Base-by-base conservation (phyloP, 2,329 filamentous ascomycete species). In the Cladosporium sp. region DNA sequence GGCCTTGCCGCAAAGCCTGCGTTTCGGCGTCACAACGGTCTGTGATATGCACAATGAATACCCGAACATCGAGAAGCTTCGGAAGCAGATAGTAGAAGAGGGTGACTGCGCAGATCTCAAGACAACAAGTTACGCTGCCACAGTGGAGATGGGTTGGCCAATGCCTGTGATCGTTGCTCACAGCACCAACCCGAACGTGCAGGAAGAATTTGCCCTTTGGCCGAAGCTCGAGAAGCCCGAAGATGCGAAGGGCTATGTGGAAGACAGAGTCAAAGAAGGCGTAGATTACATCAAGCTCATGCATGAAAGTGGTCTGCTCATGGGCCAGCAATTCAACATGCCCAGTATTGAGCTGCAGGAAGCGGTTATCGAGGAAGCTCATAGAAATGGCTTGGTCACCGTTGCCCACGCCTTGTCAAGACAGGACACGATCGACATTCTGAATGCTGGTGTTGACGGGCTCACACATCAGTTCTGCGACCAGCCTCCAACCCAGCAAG, bases 101-200 rank as follows among this genome's bases (percentile, higher is more conserved):
- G 64, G 76, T 71, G 71, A 83, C 70, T 67, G 75, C 11, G 81
- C 82, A 7, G 80, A 83, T 64, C 78, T 84, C 70, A 85, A 84
- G 69, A 82, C 78, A 0, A 79, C 80, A 1, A 80, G 81, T 13
- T 77, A 79, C 67, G 78, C 80, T 0, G 83, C 83, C 5, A 85
- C 83, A 0, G 80, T 85, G 34, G 78, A 82, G 5, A 82, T 80
- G 43, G 83, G 83, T 2, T 86, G 83, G 83, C 83, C 84, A 0
- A 77, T 76, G 65, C 76, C 79, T 0, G 75, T 83, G 6, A 77
- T 82, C 36, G 72, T 75, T 5, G 64, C 64, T 11, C 64, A 65
- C 16, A 65, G 64, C 21, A 62, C 57, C 1, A 61, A 65, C 21
- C 64, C 64, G 4, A 28, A 62, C 30, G 23, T 65, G 2, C 7